Evolutionary conservation across 2,329 filamentous ascomycete genomes (phyloP), one percentile per base, ranked within the genome.

Genomic region (Aspergillus novoparasiticus): DNA sequence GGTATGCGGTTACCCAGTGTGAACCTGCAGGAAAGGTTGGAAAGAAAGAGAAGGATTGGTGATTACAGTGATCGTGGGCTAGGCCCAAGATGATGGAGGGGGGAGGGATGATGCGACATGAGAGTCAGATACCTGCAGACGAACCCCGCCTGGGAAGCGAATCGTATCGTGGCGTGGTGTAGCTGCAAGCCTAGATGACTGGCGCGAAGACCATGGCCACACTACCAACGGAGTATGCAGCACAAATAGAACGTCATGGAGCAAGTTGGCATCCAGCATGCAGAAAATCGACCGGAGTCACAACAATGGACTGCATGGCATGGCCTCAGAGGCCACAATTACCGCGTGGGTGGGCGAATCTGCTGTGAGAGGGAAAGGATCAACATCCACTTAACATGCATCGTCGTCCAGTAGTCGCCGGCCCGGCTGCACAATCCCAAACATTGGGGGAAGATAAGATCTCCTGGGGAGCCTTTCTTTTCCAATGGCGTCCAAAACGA

Each of bases 1-100:
- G 62, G 65, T 66, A 71, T 77, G 75, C 75, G 75, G 73, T 68
- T 70, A 70, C 67, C 72, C 73, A 71, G 68, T 64, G 71, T 67
- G 66, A 73, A 73, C 68, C 70, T 75, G 74, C 73, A 74, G 69
- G 58, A 66, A 28, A 61, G 46, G 53, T 51, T 46, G 62, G 32
- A 46, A 63, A 61, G 58, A 32, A 41, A 50, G 32, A 60, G 59
- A 60, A 64, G 68, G 70, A 73, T 69, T 66, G 69, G 71, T 62
- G 67, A 66, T 62, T 53, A 65, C 34, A 45, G 53, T 26, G 53
- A 60, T 58, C 62, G 63, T 48, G 59, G 59, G 62, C 61, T 63
- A 57, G 45, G 53, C 58, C 51, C 34, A 57, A 28, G 58, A 65
- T 56, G 60, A 68, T 67, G 65, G 48, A 51, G 48, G 48, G 48